Conservation (phyloP, 352 stramenopile genomes). For the Pythium coloratum region DNA sequence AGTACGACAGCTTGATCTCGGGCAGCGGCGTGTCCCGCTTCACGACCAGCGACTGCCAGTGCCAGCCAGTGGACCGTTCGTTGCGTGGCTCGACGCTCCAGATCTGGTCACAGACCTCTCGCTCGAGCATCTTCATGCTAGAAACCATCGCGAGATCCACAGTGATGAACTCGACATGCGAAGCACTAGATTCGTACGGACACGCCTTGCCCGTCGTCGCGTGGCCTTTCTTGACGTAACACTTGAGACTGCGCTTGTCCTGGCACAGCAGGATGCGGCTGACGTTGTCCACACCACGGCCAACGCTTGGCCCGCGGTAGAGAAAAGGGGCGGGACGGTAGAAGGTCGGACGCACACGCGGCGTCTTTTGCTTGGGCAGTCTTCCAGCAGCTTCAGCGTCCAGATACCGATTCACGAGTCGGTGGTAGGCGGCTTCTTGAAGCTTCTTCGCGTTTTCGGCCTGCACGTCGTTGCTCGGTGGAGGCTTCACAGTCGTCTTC, state of each 20-base stretch:
- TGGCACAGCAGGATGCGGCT: constrained; percentile 56
- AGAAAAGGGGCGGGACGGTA: constrained; percentile 52
- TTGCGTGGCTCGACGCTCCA: constrained; percentile 29
- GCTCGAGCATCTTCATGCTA: constrained; percentile 43
- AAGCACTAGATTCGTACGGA: background rate
- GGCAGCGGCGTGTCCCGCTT: constrained; percentile 24
- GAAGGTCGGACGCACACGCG: constrained; percentile 38
- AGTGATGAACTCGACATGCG: constrained; percentile 30
- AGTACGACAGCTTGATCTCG: constrained; percentile 53
- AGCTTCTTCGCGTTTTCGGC: background rate
- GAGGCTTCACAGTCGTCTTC: background rate
- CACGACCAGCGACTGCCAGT: constrained; percentile 8
- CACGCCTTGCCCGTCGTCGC: background rate
- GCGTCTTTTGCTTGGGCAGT: background rate
- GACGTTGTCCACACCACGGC: constrained; percentile 38
- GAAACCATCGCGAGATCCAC: constrained; percentile 48
- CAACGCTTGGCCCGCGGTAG: constrained; percentile 38
- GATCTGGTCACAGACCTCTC: constrained; percentile 38
- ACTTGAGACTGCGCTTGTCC: constrained; percentile 68
- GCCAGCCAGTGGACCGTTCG: constrained; percentile 27
- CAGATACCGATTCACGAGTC: background rate
- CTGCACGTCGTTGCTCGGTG: constrained; percentile 1
- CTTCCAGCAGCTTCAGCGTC: background rate
- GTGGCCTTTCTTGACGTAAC: constrained; percentile 38
- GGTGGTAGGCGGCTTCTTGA: background rate